Conservation (phyloP, 1,284 basidiomycete species). For the Cryptococcus jaspeensis region DNA sequence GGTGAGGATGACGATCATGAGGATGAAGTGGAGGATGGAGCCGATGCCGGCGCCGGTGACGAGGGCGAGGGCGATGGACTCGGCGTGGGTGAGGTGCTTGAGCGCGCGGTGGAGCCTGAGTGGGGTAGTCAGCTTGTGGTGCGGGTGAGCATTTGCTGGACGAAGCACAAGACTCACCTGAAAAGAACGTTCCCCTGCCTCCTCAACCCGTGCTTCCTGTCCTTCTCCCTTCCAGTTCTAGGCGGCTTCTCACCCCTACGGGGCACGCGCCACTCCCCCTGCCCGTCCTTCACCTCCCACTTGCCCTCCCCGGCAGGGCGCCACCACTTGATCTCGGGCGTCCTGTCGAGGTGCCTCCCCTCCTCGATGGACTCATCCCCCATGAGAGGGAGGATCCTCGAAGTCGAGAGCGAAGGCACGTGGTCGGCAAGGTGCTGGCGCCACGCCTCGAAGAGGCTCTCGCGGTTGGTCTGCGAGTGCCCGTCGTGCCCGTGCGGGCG, state of each 20-base stretch:
- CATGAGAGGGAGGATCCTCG: background rate
- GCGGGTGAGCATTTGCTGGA: background rate
- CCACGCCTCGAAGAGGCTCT: background rate
- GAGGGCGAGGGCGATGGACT: conserved; percentile 27
- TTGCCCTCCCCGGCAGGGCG: background rate
- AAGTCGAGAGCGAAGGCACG: background rate
- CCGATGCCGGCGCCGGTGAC: conserved; percentile 35
- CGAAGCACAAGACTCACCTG: too few relatives aligned
- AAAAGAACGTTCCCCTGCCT: background rate
- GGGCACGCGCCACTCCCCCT: conserved; percentile 13
- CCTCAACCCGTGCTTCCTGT: background rate
- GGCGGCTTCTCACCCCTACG: conserved; percentile 7
- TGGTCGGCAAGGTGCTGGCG: background rate
- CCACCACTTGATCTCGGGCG: conserved; percentile 14
- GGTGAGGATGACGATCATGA: conserved; percentile 30
- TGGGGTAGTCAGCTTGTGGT: background rate
- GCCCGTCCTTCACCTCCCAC: conserved; percentile 10
- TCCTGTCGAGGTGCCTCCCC: background rate
- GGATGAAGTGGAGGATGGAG: conserved; percentile 30
- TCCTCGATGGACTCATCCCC: background rate
- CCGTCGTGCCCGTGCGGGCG: background rate
- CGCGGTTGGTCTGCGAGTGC: background rate
- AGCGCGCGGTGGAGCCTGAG: conserved; percentile 27
- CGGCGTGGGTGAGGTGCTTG: conserved; percentile 18
- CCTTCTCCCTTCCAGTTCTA: background rate